phyloP scores from a whole-genome alignment of 768 basidiomycete genomes.

The Podaxis rugospora region DNA sequence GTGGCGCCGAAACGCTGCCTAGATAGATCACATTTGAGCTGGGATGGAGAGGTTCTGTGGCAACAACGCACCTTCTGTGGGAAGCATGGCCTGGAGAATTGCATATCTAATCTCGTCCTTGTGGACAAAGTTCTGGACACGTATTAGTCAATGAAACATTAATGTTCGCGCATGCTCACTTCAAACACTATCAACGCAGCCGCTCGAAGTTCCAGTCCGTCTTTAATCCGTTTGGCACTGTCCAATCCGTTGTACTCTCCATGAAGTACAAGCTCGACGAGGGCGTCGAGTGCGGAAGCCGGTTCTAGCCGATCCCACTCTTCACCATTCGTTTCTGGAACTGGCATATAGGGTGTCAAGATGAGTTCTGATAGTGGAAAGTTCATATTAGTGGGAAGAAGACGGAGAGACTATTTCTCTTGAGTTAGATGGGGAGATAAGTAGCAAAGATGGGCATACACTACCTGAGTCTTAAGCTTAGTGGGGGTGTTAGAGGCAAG shows the following conservation, averaged over 20 bases:
- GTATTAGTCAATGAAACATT: background rate
- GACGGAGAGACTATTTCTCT: slow-evolving; percentile 36
- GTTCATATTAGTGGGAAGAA: slow-evolving; percentile 40
- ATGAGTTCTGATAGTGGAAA: slow-evolving; percentile 66
- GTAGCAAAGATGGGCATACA: background rate
- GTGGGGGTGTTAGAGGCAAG: slow-evolving; percentile 94
- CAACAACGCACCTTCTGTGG: slow-evolving; percentile 41
- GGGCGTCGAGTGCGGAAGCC: slow-evolving; percentile 74
- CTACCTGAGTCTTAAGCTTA: slow-evolving; percentile 79
- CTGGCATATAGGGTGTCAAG: slow-evolving; percentile 70
- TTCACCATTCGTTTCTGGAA: slow-evolving; percentile 81
- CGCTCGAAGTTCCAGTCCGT: slow-evolving; percentile 68
- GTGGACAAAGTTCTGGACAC: slow-evolving; percentile 64
- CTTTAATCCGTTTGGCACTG: slow-evolving; percentile 53
- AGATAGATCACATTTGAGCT: slow-evolving; percentile 3
- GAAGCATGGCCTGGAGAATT: slow-evolving; percentile 70
- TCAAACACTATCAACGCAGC: slow-evolving; percentile 83
- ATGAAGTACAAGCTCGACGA: slow-evolving; percentile 79
- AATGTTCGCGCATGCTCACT: slow-evolving; percentile 33
- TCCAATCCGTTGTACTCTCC: slow-evolving; percentile 82
- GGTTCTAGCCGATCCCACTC: slow-evolving; percentile 89
- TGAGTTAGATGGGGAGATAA: slow-evolving; percentile 9
- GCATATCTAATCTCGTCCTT: slow-evolving; percentile 67
- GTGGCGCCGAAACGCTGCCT: slow-evolving; percentile 30
- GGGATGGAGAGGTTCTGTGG: slow-evolving; percentile 12